Base-by-base conservation (phyloP, 176 grass and related monocot genomes). In the Zoysia pacifica region DNA sequence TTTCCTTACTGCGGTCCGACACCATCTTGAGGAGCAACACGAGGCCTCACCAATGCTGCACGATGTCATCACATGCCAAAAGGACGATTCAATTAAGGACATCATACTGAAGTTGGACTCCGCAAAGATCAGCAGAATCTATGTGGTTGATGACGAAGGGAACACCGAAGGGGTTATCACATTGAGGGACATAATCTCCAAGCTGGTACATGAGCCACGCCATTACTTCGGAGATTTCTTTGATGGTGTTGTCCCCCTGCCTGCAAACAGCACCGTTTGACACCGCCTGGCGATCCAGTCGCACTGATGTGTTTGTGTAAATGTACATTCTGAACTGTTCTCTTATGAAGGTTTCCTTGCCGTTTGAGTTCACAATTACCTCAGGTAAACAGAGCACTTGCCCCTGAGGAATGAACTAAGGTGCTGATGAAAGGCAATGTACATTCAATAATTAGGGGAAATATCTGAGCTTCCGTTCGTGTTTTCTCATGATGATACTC, bases 161-260 rank as follows among this genome's bases (percentile, higher is more conserved):
- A 76, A 82, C 73, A 56, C 91, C 2, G 86, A 93, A 37, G 97
- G 97, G 1, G 88, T 99, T 41, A 93, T 99, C 72, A 99, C 97
- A 2, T 81, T 99, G 69, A 84, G 93, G 66, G 97, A 99, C 86
- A 95, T 99, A 63, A 99, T 99, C 75, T 99, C 97, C 82, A 99
- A 93, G 80, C 79, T 99, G 54, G 97, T 96, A 18, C 90, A 99
- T 42, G 97, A 99, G 59, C 97, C 97, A 2, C 86, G 51, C 51
- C 87, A 93, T 60, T 99, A 99, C 74, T 99, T 99, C 15, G 97
- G 93, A 2, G 97, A 99, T 82, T 99, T 99, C 88, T 99, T 99
- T 6, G 86, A 99, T 36, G 91, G 96, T 40, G 85, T 98, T 71
- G 79, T 98, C 16, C 92, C 94, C 14, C 74, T 97, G 67, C 94